A percentile compares a stretch with the other conserved stretches of the same genome.
Conservation (phyloP, 2,329 filamentous ascomycete genomes). For the Sordariomycetes sp. region DNA sequence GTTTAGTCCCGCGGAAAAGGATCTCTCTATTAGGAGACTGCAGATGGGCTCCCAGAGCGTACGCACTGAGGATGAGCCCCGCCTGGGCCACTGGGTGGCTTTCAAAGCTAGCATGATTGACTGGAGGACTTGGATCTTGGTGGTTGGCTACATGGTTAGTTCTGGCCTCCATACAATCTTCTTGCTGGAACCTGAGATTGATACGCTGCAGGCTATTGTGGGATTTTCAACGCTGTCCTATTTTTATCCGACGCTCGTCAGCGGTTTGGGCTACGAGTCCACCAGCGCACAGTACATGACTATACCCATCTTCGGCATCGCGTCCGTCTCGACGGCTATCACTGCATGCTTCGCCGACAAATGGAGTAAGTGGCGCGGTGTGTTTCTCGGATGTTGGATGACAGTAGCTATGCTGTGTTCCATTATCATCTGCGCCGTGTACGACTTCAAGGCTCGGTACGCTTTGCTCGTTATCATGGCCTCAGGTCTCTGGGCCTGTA, state of each 20-base stretch:
- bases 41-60: too few species aligned
- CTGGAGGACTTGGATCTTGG: conserved; percentile 9
- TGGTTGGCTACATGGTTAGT: conserved; percentile 11
- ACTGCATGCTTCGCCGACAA: conserved; percentile 33
- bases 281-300: too few species aligned
- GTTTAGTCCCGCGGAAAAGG: too few species aligned
- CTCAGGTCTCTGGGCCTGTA: conserved; percentile 38
- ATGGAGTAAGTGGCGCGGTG: conserved; percentile 26
- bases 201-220: conserved; percentile 11
- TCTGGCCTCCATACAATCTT: too few species aligned
- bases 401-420: too few species aligned
- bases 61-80: too few species aligned
- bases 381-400: conserved; percentile 20
- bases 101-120: conserved; percentile 4
- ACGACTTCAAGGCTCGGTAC: conserved; percentile 36
- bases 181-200: too few species aligned
- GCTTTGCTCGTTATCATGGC: conserved; percentile 40
- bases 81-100: too few species aligned
- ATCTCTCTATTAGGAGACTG: too few species aligned
- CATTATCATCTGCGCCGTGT: conserved; percentile 15
- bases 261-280: conserved; percentile 5
- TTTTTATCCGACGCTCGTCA: conserved; percentile 19
- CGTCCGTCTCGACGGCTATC: conserved; percentile 32
- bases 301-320: conserved; percentile 17
- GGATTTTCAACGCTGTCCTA: conserved; percentile 17